phyloP scores from a whole-genome alignment of 208 protist genomes.

The Crithidia sp. region DNA sequence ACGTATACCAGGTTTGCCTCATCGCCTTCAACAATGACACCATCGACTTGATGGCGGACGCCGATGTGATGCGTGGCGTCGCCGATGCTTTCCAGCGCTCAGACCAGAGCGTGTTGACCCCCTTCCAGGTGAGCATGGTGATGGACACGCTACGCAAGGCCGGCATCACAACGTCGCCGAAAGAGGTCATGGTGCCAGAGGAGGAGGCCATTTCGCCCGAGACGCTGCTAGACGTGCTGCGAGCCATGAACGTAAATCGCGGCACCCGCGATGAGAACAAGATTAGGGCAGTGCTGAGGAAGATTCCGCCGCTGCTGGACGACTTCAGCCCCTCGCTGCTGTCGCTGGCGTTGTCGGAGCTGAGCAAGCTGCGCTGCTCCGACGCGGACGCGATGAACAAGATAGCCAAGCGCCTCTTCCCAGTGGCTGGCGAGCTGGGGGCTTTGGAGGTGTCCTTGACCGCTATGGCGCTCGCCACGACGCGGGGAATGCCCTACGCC shows the following conservation, averaged over 20 bases:
- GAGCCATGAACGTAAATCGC: conserved; percentile 69
- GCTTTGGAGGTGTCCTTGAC: conserved; percentile 65
- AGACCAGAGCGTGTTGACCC: conserved; percentile 81
- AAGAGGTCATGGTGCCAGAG: conserved; percentile 72
- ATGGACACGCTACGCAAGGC: conserved; percentile 77
- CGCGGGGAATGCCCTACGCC: conserved; percentile 60
- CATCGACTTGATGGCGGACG: conserved; percentile 68
- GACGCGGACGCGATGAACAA: conserved; percentile 65
- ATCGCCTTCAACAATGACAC: conserved; percentile 68
- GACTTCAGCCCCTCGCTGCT: conserved; percentile 81
- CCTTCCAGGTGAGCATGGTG: conserved; percentile 82
- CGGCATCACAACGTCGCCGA: conserved; percentile 58
- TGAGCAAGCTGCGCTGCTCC: conserved; percentile 64
- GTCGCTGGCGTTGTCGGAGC: conserved; percentile 58
- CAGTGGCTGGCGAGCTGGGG: conserved; percentile 58
- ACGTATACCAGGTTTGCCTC: conserved; percentile 84
- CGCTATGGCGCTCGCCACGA: conserved; percentile 44
- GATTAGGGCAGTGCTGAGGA: conserved; percentile 55
- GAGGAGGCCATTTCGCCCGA: conserved; percentile 82
- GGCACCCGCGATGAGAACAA: conserved; percentile 80
- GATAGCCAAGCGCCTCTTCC: conserved; percentile 62
- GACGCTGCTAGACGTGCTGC: conserved; percentile 72
- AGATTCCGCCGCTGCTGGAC: conserved; percentile 65
- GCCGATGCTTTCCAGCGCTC: conserved; percentile 68
- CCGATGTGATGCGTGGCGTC: conserved; percentile 86